Base-by-base conservation (phyloP, 1,139 yeast species). In the Candida anutae region DNA sequence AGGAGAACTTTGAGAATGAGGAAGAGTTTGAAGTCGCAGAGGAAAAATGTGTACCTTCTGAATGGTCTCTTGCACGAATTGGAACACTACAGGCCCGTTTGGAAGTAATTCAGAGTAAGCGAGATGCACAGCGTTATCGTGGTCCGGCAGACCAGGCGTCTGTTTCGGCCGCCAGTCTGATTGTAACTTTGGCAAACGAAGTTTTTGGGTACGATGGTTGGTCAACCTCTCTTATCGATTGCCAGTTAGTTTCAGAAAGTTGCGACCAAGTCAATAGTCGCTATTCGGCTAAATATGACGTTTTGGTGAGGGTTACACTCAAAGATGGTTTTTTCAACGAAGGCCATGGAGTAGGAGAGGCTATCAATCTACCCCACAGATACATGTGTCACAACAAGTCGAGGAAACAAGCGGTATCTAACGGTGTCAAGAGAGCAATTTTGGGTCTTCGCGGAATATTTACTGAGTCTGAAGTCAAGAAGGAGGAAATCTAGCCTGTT, bases 171-270 rank as follows among this genome's bases (percentile, higher is more conserved):
- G 37, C 53, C 5, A 38, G 43, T 13, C 31, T 55, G 21, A 60
- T 74, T 4, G 57, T 76, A 24, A 55, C 55, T 15, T 46, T 75
- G 17, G 83, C 87, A 4, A 81, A 81, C 42, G 73, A 66, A 23
- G 59, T 69, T 4, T 80, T 79, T 55, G 90, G 88, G 2, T 65
- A 55, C 39, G 52, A 65, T 29, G 87, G 85, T 16, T 81, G 93
- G 93, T 61, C 69, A 15, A 62, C 74, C 2, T 63, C 62, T 33
- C 52, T 80, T 6, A 37, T 58, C 16, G 52, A 51, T 9, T 45
- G 56, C 26, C 43, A 50, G 2, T 39, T 54, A 12, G 56, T 59
- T 23, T 44, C 28, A 10, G 45, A 38, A 21, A 34, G 34, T 10
- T 35, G 39, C 19, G 42, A 46, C 18, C 47, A 40, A 6, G 43